phyloP scores from a whole-genome alignment of 331 rosid genomes.

The Phaseolus coccineus region DNA sequence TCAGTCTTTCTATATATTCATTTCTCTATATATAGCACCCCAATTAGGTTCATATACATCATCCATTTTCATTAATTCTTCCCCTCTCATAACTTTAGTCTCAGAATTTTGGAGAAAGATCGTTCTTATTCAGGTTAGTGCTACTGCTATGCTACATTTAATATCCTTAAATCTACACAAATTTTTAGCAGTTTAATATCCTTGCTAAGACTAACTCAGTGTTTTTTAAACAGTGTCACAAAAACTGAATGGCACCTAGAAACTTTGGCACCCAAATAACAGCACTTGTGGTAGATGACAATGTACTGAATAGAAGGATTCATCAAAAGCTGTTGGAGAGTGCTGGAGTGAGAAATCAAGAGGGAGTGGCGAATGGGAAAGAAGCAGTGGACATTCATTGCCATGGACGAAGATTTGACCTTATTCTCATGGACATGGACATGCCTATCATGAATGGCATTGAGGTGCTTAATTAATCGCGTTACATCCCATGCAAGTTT shows the following conservation, averaged over 20 bases:
- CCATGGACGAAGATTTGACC: conserved; percentile 65
- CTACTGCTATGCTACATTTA: not conserved
- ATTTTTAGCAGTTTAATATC: not conserved
- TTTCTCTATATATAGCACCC: not conserved
- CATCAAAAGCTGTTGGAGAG: conserved; percentile 57
- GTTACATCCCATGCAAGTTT: not conserved
- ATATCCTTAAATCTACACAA: not conserved
- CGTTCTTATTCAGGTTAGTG: conserved; percentile 48
- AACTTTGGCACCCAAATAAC: conserved; percentile 27
- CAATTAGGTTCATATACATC: not conserved
- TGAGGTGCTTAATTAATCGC: conserved; percentile 53
- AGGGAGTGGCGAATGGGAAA: conserved; percentile 64
- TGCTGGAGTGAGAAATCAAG: conserved; percentile 57
- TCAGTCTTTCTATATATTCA: not conserved
- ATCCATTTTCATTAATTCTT: conserved; percentile 18
- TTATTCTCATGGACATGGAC: conserved; percentile 84
- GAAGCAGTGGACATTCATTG: conserved; percentile 75
- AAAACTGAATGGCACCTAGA: conserved; percentile 17
- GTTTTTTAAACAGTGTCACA: not conserved
- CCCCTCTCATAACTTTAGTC: conserved; percentile 17
- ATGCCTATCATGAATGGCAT: conserved; percentile 91
- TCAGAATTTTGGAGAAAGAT: conserved; percentile 29
- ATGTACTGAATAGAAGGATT: conserved; percentile 47
- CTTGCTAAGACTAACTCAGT: not conserved
- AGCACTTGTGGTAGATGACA: conserved; percentile 80